Evolutionary conservation across 1,139 yeast species (phyloP).

Genomic region (Suhomyces choctaworum): DNA sequence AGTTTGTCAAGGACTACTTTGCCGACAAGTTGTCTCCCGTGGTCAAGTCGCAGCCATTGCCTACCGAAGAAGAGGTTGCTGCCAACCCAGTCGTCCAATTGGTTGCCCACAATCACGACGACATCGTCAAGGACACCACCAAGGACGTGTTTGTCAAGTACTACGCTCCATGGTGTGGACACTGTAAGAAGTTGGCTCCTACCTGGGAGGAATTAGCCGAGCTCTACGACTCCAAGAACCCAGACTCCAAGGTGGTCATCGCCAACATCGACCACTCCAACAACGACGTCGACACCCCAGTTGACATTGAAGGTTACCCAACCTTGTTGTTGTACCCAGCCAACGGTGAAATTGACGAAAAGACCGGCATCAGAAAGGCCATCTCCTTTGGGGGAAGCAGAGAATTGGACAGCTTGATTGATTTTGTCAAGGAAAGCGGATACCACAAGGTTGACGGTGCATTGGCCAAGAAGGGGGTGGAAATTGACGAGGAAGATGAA

Average conservation of each 20-base stretch:
- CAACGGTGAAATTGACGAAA: slow-evolving; percentile 64
- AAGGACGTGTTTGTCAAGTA: slow-evolving; percentile 92
- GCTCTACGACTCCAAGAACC: slow-evolving; percentile 51
- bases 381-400: slow-evolving; percentile 69
- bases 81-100: slow-evolving; percentile 72
- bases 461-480: slow-evolving; percentile 27
- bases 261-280: slow-evolving; percentile 89
- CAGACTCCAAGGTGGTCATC: slow-evolving; percentile 57
- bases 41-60: slow-evolving; percentile 84
- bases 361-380: slow-evolving; percentile 59
- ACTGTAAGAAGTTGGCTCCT: slow-evolving; percentile 95
- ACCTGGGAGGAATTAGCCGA: slow-evolving; percentile 84
- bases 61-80: slow-evolving; percentile 64
- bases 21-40: slow-evolving; percentile 69
- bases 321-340: slow-evolving; percentile 92
- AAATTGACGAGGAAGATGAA: slow-evolving; percentile 28
- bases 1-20: slow-evolving; percentile 64
- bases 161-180: slow-evolving; percentile 99
- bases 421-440: slow-evolving; percentile 69
- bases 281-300: slow-evolving; percentile 76
- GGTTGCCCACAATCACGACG: slow-evolving; percentile 83
- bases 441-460: slow-evolving; percentile 56
- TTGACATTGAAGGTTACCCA: slow-evolving; percentile 85
- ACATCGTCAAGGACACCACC: slow-evolving; percentile 60
- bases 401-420: slow-evolving; percentile 68